Percentiles rank a stretch among this genome's conserved stretches.
Conservation (phyloP, 257 asterid species). For the Solanum phureja region DNA sequence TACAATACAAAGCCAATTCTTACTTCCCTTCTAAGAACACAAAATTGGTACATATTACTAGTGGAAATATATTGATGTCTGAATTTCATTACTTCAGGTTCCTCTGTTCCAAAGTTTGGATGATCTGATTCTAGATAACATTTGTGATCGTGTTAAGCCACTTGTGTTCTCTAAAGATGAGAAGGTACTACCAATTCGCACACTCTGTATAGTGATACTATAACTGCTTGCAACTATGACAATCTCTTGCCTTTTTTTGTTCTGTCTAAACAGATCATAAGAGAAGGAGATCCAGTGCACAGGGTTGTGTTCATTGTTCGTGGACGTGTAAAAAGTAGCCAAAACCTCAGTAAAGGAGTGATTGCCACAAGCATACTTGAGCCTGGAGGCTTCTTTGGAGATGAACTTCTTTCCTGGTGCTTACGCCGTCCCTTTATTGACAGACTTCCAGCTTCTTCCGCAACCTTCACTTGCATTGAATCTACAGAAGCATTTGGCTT, state of each 20-base stretch:
- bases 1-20: neutral
- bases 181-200: conserved; percentile 40
- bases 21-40: neutral
- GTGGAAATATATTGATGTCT: neutral
- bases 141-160: conserved; percentile 89
- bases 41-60: neutral
- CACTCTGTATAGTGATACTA: neutral
- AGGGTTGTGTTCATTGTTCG: conserved; percentile 66
- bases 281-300: conserved; percentile 92
- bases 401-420: conserved; percentile 90
- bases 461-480: conserved; percentile 71
- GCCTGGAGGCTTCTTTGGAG: conserved; percentile 87
- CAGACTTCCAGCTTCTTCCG: conserved; percentile 79
- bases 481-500: conserved; percentile 69
- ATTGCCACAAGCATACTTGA: conserved; percentile 51
- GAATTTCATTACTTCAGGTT: conserved; percentile 30
- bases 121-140: conserved; percentile 87
- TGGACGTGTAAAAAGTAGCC: conserved; percentile 63
- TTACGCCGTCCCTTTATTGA: conserved; percentile 81
- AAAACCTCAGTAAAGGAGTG: conserved; percentile 66
- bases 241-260: neutral
- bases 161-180: conserved; percentile 77
- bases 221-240: neutral
- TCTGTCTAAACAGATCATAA: conserved; percentile 42
- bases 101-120: conserved; percentile 80